These are phyloP conservation scores for Hansenula lynferdii DNA, from an alignment of 1,139 yeast genomes.

Conservation along the genomic window DNA sequence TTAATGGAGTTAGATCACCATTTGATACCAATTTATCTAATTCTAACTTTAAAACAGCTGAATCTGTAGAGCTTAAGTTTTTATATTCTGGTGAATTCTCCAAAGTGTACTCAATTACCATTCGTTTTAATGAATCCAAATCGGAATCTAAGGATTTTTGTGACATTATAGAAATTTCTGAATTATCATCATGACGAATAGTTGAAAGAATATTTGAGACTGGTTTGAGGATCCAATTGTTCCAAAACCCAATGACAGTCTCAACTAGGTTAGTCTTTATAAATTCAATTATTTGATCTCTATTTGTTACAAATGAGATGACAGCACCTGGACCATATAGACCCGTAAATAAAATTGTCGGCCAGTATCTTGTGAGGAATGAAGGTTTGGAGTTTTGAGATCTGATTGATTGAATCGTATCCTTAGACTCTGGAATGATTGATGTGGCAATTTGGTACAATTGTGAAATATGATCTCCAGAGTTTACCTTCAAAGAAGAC, in stretches of 20 bases:
- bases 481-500: background rate
- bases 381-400: constrained; percentile 39
- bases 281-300: constrained; percentile 52
- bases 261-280: constrained; percentile 52
- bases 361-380: constrained; percentile 62
- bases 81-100: constrained; percentile 33
- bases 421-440: constrained; percentile 2
- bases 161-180: constrained; percentile 71
- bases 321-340: constrained; percentile 50
- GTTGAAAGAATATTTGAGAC: constrained; percentile 70
- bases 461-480: constrained; percentile 2
- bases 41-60: constrained; percentile 13
- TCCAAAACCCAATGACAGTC: constrained; percentile 61
- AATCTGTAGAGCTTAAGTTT: constrained; percentile 13
- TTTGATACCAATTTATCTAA: constrained; percentile 41
- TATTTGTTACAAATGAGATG: constrained; percentile 40
- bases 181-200: constrained; percentile 67
- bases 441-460: constrained; percentile 10
- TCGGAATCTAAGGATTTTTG: constrained; percentile 78
- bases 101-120: constrained; percentile 72
- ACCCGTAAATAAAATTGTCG: constrained; percentile 35
- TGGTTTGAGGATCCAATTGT: constrained; percentile 83
- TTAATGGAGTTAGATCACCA: constrained; percentile 76
- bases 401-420: constrained; percentile 8
- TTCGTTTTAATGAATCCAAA: constrained; percentile 73